These are phyloP conservation scores for Boletus eberwhitei DNA, from an alignment of 768 basidiomycete genomes.

Conservation along the genomic window DNA sequence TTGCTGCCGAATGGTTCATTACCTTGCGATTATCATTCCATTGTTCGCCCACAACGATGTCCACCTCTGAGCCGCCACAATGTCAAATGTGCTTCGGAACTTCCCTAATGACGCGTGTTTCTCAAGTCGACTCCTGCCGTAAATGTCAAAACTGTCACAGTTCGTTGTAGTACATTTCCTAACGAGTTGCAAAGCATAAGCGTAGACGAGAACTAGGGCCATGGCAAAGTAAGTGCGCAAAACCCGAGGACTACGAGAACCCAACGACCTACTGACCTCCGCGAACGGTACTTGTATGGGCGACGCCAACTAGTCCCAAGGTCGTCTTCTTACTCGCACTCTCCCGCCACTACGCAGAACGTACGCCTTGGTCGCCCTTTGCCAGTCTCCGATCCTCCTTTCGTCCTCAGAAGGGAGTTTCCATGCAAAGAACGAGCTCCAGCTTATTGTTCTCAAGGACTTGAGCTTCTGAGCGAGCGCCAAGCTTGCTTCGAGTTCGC, in stretches of 20 bases:
- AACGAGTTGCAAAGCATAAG: background rate
- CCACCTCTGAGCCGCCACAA: background rate
- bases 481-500: constrained; percentile 48
- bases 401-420: constrained; percentile 14
- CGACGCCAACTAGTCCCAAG: constrained; percentile 30
- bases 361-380: constrained; percentile 38
- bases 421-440: constrained; percentile 48
- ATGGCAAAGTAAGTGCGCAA: background rate
- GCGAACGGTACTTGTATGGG: background rate
- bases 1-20: constrained; percentile 23
- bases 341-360: constrained; percentile 39
- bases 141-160: background rate
- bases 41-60: constrained; percentile 14
- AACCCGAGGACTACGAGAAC: background rate
- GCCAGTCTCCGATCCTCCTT: constrained; percentile 19
- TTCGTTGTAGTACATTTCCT: background rate
- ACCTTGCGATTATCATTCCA: background rate
- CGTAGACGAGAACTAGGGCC: background rate
- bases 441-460: constrained; percentile 43
- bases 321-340: constrained; percentile 41
- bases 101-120: background rate
- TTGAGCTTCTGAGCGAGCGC: constrained; percentile 44
- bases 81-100: background rate
- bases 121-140: no score
- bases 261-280: background rate